phyloP scores from a whole-genome alignment of 331 rosid genomes.

The Prunus yedoensis region DNA sequence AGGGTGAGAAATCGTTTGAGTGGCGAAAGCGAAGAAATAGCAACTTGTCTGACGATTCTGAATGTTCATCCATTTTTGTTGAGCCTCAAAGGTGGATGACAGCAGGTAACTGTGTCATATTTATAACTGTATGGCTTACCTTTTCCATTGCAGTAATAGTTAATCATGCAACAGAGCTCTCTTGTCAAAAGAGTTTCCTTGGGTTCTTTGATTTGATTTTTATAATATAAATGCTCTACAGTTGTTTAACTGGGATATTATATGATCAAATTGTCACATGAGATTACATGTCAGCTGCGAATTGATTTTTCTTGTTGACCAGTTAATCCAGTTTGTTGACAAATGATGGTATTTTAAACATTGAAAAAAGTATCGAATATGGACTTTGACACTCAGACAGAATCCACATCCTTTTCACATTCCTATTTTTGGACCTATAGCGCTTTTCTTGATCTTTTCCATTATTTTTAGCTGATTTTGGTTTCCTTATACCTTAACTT shows the following conservation, averaged over 20 bases:
- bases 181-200: background rate
- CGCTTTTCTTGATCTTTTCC: too few relatives aligned
- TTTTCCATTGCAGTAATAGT: background rate
- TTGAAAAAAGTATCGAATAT: too few relatives aligned
- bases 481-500: too few relatives aligned
- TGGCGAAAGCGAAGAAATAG: slow-evolving; percentile 73
- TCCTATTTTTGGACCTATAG: too few relatives aligned
- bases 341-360: too few relatives aligned
- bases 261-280: background rate
- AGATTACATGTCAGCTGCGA: background rate
- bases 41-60: slow-evolving; percentile 60
- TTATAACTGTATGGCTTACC: background rate
- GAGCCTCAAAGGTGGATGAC: slow-evolving; percentile 97
- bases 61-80: slow-evolving; percentile 85
- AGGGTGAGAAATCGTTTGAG: slow-evolving; percentile 72
- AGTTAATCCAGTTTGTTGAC: too few relatives aligned
- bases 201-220: background rate
- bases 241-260: background rate
- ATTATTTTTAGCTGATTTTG: too few relatives aligned
- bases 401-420: too few relatives aligned
- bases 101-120: slow-evolving; percentile 52
- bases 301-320: background rate
- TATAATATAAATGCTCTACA: background rate
- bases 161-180: background rate
- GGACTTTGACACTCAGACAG: too few relatives aligned